These are phyloP conservation scores for Zasmidium citrigriseum DNA, from an alignment of 2,329 filamentous ascomycete genomes.

Conservation along the genomic window DNA sequence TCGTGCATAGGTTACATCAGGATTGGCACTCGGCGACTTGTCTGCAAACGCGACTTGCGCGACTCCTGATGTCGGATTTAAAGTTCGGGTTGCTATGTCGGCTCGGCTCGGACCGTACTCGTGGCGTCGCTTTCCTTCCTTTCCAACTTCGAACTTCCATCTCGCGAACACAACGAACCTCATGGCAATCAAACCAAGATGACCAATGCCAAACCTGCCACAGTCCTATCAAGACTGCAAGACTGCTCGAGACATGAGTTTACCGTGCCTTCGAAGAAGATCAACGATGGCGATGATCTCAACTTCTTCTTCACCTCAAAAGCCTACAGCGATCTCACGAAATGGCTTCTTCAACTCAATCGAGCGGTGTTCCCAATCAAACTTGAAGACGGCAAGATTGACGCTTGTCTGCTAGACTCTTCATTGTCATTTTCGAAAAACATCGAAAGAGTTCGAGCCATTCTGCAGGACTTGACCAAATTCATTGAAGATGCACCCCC, in stretches of 20 bases:
- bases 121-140: background rate
- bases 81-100: background rate
- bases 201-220: background rate
- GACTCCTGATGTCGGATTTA: background rate
- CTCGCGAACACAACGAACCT: background rate
- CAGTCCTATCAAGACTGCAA: slow-evolving; percentile 9
- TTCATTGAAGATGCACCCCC: slow-evolving; percentile 80
- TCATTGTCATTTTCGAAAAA: slow-evolving; percentile 51
- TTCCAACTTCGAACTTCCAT: no score
- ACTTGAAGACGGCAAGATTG: slow-evolving; percentile 35
- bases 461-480: slow-evolving; percentile 65
- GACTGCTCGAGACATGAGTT: slow-evolving; percentile 51
- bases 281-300: slow-evolving; percentile 83
- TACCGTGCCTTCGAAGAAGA: slow-evolving; percentile 70
- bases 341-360: slow-evolving; percentile 88
- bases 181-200: background rate
- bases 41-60: no score
- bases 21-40: no score
- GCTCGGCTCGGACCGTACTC: background rate
- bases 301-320: slow-evolving; percentile 74
- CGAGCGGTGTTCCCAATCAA: slow-evolving; percentile 76
- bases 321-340: slow-evolving; percentile 84
- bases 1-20: no score
- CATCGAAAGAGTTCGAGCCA: slow-evolving; percentile 63
- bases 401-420: slow-evolving; percentile 37